A percentile compares a stretch with the other conserved stretches of the same genome.
Evolutionary conservation across 2,329 filamentous ascomycete genomes (phyloP).

Genomic region (Sporothrix humicola): DNA sequence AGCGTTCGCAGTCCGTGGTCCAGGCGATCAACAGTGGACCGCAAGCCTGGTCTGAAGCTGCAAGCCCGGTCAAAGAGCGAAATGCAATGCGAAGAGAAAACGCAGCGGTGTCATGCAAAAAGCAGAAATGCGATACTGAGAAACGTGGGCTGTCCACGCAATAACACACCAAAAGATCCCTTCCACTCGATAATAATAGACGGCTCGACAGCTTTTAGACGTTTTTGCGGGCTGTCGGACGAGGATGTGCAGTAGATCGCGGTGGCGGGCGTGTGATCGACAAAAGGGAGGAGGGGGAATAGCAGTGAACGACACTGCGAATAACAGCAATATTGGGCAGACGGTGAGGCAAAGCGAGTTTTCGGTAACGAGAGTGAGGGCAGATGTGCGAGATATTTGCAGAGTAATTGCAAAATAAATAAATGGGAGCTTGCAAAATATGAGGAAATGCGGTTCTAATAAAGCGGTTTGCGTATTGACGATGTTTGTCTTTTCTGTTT

Average conservation of each 20-base stretch:
- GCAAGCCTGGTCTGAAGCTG: constrained; percentile 19
- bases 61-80: constrained; percentile 20
- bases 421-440: background rate
- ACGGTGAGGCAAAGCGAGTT: constrained; percentile 20
- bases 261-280: constrained; percentile 32
- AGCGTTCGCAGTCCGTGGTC: constrained; percentile 10
- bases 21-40: constrained; percentile 24
- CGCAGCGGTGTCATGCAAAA: background rate
- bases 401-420: background rate
- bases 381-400: background rate
- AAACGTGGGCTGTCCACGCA: constrained; percentile 18
- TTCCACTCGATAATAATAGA: constrained; percentile 23
- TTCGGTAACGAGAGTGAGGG: constrained; percentile 2
- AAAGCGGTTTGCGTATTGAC: background rate
- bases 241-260: constrained; percentile 25
- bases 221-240: constrained; percentile 1
- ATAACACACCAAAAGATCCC: background rate
- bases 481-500: background rate
- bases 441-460: constrained; percentile 10
- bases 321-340: background rate
- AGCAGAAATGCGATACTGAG: background rate
- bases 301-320: background rate
- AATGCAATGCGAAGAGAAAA: background rate
- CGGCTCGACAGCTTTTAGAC: background rate
- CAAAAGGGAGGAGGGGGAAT: constrained; percentile 21